These are phyloP conservation scores for Entomophthora muscae DNA, from an alignment of 371 early-diverging fungal genomes.

Conservation along the genomic window DNA sequence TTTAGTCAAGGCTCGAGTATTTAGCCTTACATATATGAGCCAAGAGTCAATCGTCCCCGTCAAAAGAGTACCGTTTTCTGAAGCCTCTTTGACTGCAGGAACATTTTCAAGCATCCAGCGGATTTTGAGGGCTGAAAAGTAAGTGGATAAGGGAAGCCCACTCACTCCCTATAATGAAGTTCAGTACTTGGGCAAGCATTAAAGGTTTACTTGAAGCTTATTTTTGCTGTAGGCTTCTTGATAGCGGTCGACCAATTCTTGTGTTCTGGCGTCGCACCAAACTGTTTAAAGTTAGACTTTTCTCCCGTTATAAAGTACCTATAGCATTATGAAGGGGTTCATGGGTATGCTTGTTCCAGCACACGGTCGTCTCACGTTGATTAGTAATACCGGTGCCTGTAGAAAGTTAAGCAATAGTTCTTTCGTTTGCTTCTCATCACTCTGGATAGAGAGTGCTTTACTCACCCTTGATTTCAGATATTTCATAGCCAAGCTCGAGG, in stretches of 20 bases:
- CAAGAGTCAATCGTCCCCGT: conserved; percentile 91
- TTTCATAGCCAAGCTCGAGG: conserved; percentile 32
- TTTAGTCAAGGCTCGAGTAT: no score
- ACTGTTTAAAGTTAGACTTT: conserved; percentile 21
- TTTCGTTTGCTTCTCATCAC: no score
- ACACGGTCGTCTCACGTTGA: conserved; percentile 85
- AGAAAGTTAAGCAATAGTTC: no score
- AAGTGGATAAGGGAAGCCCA: conserved; percentile 84
- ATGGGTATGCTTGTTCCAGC: conserved; percentile 74
- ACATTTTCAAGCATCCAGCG: conserved; percentile 82
- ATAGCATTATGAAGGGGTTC: conserved; percentile 73
- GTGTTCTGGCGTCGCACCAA: conserved; percentile 84
- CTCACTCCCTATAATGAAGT: conserved; percentile 25
- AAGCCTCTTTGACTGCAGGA: conserved; percentile 38
- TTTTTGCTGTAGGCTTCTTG: conserved; percentile 19
- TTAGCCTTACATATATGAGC: conserved; percentile 53
- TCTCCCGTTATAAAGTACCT: conserved; percentile 12
- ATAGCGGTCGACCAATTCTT: conserved; percentile 44
- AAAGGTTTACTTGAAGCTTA: conserved; percentile 18
- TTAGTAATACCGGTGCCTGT: conserved; percentile 82
- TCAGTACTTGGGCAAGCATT: neutral
- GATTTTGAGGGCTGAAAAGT: conserved; percentile 84
- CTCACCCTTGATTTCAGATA: conserved; percentile 37
- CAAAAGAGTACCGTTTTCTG: conserved; percentile 37
- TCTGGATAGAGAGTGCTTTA: no score